phyloP scores from a whole-genome alignment of 306 rosid species.

The Echinosophora koreensis region DNA sequence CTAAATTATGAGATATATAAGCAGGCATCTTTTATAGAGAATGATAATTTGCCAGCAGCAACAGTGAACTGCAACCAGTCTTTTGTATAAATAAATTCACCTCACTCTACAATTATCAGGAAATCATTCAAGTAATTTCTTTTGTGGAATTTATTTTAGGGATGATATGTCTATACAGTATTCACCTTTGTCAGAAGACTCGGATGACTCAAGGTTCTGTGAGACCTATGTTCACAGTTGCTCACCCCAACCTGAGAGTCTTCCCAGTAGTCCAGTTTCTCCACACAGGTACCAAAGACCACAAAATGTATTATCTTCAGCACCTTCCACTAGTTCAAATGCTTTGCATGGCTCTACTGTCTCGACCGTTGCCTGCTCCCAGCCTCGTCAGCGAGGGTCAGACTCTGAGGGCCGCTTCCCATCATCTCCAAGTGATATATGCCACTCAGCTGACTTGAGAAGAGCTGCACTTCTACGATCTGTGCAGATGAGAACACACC shows the following conservation, averaged over 20 bases:
- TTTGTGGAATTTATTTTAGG: conserved; percentile 54
- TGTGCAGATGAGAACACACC: conserved; percentile 94
- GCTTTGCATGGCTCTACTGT: conserved; percentile 62
- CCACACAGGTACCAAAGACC: conserved; percentile 82
- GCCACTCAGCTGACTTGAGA: conserved; percentile 97
- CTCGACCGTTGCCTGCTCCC: conserved; percentile 58
- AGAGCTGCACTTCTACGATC: conserved; percentile 97
- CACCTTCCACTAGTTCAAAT: conserved; percentile 63
- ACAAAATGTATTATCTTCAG: conserved; percentile 49
- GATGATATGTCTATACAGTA: conserved; percentile 85
- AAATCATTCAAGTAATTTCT: background rate
- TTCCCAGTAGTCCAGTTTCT: conserved; percentile 90
- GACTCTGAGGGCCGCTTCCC: conserved; percentile 98
- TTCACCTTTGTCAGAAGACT: conserved; percentile 99
- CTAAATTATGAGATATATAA: background rate
- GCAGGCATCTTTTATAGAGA: background rate
- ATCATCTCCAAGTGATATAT: conserved; percentile 96
- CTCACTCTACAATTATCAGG: background rate
- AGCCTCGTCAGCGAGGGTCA: conserved; percentile 89
- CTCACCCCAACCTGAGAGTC: conserved; percentile 72
- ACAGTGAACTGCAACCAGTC: conserved; percentile 6
- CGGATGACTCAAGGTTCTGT: conserved; percentile 78
- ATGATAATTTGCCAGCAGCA: conserved; percentile 29
- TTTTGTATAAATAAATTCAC: conserved; percentile 28
- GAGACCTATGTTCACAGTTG: conserved; percentile 65